Percentiles rank a stretch among this genome's conserved stretches.
Conservation (phyloP, 2,329 filamentous ascomycete genomes). For the Exophiala spinifera region DNA sequence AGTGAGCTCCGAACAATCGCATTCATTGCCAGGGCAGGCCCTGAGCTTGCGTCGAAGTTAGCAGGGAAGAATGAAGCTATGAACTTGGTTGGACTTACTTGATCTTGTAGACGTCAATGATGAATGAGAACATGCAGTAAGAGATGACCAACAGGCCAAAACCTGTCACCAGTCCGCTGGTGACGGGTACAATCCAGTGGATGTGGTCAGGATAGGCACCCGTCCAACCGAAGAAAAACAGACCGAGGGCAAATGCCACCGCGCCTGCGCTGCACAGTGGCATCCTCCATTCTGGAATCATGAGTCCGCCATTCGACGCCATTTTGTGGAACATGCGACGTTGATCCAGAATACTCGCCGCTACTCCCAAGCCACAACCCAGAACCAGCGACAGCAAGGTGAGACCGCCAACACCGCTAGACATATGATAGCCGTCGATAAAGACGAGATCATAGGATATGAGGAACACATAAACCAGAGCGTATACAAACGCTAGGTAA, state of each 20-base stretch:
- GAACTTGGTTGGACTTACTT: slow-evolving; percentile 36
- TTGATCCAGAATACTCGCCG: slow-evolving; percentile 61
- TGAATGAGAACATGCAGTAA: slow-evolving; percentile 56
- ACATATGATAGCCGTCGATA: slow-evolving; percentile 63
- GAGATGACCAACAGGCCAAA: slow-evolving; percentile 59
- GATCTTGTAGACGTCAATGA: slow-evolving; percentile 59
- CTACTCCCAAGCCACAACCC: slow-evolving; percentile 67
- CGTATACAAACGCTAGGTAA: slow-evolving; percentile 37
- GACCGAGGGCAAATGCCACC: slow-evolving; percentile 54
- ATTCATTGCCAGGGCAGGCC: too few species aligned
- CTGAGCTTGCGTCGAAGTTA: too few species aligned
- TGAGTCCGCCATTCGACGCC: slow-evolving; percentile 60
- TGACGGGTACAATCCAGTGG: slow-evolving; percentile 41
- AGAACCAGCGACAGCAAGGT: slow-evolving; percentile 81
- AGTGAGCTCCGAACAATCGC: slow-evolving; percentile 25
- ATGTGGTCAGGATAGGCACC: slow-evolving; percentile 51
- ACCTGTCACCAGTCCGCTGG: slow-evolving; percentile 54
- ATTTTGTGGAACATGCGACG: slow-evolving; percentile 68
- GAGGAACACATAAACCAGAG: slow-evolving; percentile 33
- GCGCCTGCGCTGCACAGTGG: slow-evolving; percentile 54
- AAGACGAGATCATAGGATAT: slow-evolving; percentile 36
- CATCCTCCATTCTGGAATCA: slow-evolving; percentile 57
- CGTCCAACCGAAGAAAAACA: slow-evolving; percentile 78
- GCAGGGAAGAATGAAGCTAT: too few species aligned
- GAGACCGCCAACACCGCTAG: slow-evolving; percentile 66